phyloP scores from a whole-genome alignment of 352 stramenopile genomes.

The Phytopythium sindhum region DNA sequence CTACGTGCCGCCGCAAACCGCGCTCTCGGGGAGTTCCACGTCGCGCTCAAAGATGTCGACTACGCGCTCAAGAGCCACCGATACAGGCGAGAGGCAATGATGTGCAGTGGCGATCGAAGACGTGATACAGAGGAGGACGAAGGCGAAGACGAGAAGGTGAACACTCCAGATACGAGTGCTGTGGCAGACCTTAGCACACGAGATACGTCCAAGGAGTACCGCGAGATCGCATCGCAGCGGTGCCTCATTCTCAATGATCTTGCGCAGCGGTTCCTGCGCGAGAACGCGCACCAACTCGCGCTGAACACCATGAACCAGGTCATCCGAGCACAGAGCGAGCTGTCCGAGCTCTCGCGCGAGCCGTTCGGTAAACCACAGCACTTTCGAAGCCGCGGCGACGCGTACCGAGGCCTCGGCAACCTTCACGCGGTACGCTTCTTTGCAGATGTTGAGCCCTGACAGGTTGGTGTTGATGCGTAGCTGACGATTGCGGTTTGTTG shows the following conservation, averaged over 20 bases:
- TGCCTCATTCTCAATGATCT: constrained; percentile 80
- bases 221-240: constrained; percentile 63
- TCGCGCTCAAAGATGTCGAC: constrained; percentile 59
- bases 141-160: not conserved
- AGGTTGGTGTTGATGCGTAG: not conserved
- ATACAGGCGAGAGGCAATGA: constrained; percentile 15
- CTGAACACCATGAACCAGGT: constrained; percentile 82
- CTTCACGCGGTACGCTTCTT: constrained; percentile 51
- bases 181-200: not conserved
- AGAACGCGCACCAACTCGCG: constrained; percentile 64
- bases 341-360: constrained; percentile 44
- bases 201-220: constrained; percentile 51
- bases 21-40: constrained; percentile 53
- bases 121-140: not conserved
- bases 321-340: constrained; percentile 52
- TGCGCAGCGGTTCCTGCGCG: constrained; percentile 42
- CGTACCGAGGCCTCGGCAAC: constrained; percentile 66
- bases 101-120: not conserved
- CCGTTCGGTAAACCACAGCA: constrained; percentile 44
- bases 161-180: not conserved
- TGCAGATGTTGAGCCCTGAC: not conserved
- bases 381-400: constrained; percentile 70
- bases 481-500: not conserved
- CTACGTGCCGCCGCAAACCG: constrained; percentile 63
- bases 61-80: constrained; percentile 51